A percentile compares a stretch with the other conserved stretches of the same genome.
phyloP scores from a whole-genome alignment of 1,139 yeast species.

The Diutina sp. region DNA sequence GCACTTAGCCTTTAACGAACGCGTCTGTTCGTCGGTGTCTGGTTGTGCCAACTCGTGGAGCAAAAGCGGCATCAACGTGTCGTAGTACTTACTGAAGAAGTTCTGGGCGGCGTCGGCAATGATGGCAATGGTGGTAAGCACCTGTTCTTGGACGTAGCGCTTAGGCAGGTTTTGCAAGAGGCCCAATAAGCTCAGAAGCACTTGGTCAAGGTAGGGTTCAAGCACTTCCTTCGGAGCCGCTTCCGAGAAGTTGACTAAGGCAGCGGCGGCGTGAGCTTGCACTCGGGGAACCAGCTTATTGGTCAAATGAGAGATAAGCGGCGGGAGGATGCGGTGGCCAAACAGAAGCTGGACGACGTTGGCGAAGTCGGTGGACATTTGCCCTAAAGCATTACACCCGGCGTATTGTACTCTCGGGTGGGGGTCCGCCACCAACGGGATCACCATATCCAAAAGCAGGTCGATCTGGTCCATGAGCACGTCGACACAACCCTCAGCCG shows the following conservation, averaged over 20 bases:
- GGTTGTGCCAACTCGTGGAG: slow-evolving; percentile 50
- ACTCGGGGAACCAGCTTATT: slow-evolving; percentile 72
- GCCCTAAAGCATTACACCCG: slow-evolving; percentile 93
- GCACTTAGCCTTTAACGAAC: slow-evolving; percentile 81
- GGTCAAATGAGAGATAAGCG: slow-evolving; percentile 70
- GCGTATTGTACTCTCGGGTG: slow-evolving; percentile 97
- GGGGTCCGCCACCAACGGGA: slow-evolving; percentile 69
- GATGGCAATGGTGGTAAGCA: slow-evolving; percentile 88
- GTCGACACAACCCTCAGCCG: slow-evolving; percentile 95
- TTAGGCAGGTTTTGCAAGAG: slow-evolving; percentile 58
- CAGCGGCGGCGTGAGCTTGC: slow-evolving; percentile 98
- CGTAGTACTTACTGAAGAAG: slow-evolving; percentile 83
- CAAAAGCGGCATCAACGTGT: slow-evolving; percentile 85
- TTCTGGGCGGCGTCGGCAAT: slow-evolving; percentile 97
- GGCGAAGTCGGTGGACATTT: slow-evolving; percentile 95
- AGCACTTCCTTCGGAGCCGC: slow-evolving; percentile 77
- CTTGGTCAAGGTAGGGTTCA: slow-evolving; percentile 80
- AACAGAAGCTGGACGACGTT: slow-evolving; percentile 74
- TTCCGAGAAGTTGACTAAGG: slow-evolving; percentile 88
- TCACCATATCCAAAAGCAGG: slow-evolving; percentile 65
- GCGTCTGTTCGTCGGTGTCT: slow-evolving; percentile 63
- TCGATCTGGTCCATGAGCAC: slow-evolving; percentile 76
- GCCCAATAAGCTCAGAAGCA: slow-evolving; percentile 60
- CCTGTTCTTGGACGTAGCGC: slow-evolving; percentile 93
- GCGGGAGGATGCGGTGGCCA: slow-evolving; percentile 73